Conservation (phyloP, 495 filamentous ascomycete genomes). For the Neurospora terricola region DNA sequence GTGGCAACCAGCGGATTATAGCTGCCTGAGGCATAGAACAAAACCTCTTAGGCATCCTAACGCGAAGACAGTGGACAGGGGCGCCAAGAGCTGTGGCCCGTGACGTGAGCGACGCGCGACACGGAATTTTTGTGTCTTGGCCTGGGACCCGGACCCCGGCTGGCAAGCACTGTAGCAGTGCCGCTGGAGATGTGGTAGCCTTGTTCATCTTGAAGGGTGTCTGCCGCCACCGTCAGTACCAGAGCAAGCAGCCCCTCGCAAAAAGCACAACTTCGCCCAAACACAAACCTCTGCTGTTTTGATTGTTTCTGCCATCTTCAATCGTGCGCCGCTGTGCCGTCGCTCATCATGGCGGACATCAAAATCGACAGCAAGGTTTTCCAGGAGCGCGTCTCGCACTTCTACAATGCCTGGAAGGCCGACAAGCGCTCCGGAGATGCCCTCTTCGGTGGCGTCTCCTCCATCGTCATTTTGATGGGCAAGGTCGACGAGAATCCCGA, state of each 20-base stretch:
- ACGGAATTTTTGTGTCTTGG: conserved; percentile 4
- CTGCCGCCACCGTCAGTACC: conserved; percentile 5
- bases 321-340: conserved; percentile 16
- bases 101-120: conserved; percentile 2
- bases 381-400: conserved; percentile 78
- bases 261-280: conserved; percentile 5
- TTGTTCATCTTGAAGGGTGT: not conserved
- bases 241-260: not conserved
- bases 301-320: conserved; percentile 16
- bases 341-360: conserved; percentile 50
- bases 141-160: not conserved
- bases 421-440: conserved; percentile 78
- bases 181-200: conserved; percentile 1
- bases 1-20: not conserved
- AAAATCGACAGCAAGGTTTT: conserved; percentile 87
- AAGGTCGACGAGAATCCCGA: conserved; percentile 79
- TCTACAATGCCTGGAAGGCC: conserved; percentile 86
- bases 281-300: conserved; percentile 7
- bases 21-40: conserved; percentile 2
- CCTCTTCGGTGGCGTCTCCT: conserved; percentile 73
- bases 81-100: not conserved
- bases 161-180: not conserved
- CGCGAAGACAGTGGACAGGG: not conserved
- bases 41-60: conserved; percentile 7
- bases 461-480: conserved; percentile 82